Evolutionary conservation across 2,329 filamentous ascomycete species (phyloP), one percentile per base, ranked within the genome.

Genomic region (Ceratocystiopsis minuta): DNA sequence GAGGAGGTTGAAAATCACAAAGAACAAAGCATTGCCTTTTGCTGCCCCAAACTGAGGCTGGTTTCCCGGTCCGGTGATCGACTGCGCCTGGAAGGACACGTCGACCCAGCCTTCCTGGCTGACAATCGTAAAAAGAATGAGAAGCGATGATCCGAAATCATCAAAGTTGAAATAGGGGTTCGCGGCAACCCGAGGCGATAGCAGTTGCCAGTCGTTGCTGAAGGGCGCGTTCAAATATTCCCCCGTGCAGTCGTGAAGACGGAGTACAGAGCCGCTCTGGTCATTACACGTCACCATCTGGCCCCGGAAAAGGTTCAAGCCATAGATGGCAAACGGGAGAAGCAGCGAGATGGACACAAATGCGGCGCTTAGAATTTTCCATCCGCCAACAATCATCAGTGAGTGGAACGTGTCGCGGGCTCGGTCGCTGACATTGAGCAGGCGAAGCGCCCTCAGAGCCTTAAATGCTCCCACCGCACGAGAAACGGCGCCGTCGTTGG

Each of bases 51-150:
- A 61, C 40, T 72, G 55, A 0, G 87, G 87, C 54, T 96, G 90
- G 24, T 68, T 66, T 45, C 78, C 82, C 31, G 66, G 64, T 2
- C 82, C 85, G 2, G 78, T 87, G 49, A 96, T 90, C 31, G 76
- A 74, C 63, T 93, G 82, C 1, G 78, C 80, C 32, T 74, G 72
- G 64, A 82, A 87, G 55, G 90, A 83, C n/a, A 94, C 85, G 56
- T 94, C 86, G 12, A 78, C 78, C 90, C 92, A 98, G 32, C 90
- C 90, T 66, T 98, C 92, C 59, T 98, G 90, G 41, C 88, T 96
- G 36, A 96, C 88, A 60, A 98, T 95, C 58, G 96, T 87, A 63
- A 95, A 98, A 45, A 98, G 80, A 47, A 93, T 92, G 63, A 96
- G 96, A 32, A 98, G 68, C 0, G 88, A 81, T 42, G 83, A 74